These are phyloP conservation scores for Suhomyces maxii DNA, from an alignment of 1,139 yeast species.

Conservation along the genomic window DNA sequence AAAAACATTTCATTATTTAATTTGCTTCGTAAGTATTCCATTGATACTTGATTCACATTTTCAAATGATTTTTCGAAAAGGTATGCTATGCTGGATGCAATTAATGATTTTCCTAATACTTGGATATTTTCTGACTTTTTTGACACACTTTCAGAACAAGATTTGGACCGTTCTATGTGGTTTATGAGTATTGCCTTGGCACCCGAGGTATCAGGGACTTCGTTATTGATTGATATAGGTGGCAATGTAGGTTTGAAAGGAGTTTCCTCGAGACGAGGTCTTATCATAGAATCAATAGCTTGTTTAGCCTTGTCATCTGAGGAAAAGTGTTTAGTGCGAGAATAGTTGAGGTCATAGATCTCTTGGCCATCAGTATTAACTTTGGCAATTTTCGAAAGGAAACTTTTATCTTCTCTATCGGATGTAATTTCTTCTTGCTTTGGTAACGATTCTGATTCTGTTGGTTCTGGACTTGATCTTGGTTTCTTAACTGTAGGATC, in stretches of 20 bases:
- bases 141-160: constrained; percentile 54
- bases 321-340: constrained; percentile 30
- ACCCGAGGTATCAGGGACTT: constrained; percentile 14
- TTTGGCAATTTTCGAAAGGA: constrained; percentile 39
- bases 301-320: constrained; percentile 38
- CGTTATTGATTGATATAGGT: constrained; percentile 10
- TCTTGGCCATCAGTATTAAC: constrained; percentile 37
- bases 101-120: constrained; percentile 56
- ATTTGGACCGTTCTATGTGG: constrained; percentile 60
- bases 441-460: not conserved
- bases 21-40: constrained; percentile 57
- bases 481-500: constrained; percentile 7
- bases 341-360: constrained; percentile 34
- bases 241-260: constrained; percentile 9
- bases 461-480: not conserved
- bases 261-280: constrained; percentile 26
- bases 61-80: constrained; percentile 30
- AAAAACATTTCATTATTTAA: constrained; percentile 44
- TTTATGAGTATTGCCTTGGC: constrained; percentile 31
- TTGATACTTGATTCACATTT: constrained; percentile 32
- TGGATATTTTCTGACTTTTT: constrained; percentile 48
- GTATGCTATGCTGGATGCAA: constrained; percentile 56
- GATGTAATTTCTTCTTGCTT: not conserved
- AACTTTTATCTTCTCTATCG: constrained; percentile 10
- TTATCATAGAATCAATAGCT: constrained; percentile 40